Evolutionary conservation across 768 basidiomycete species (phyloP), one percentile per base, ranked within the genome.

Genomic region (Mycena epipterygia): DNA sequence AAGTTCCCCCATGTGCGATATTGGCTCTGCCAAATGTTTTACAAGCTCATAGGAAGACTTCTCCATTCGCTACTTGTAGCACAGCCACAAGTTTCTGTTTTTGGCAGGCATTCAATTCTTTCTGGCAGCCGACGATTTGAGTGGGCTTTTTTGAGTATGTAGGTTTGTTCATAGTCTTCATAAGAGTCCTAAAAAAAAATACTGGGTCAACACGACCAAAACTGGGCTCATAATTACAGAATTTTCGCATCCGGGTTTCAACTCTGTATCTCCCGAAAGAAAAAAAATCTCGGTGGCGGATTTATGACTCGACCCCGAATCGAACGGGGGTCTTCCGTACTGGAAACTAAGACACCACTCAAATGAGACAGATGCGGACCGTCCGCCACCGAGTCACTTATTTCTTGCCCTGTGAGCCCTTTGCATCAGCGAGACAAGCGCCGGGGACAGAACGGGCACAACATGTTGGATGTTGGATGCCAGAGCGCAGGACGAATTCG

Each of bases 1-100:
- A 55, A 55, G 30, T 32, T 55, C 32, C 32, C 25, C 53, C 53
- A 55, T 55, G 53, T 55, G 35, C 16, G 21, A 53, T 30, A 2
- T 16, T 16, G 29, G 52, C 17, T 55, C n/a, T 35, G 13, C 32
- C 32, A 35, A 35, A 55, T 55, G 53, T 35, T 35, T 14, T 55
- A 55, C 32, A 55, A 21, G 35, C 53, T 55, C 53, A 55, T 55
- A 55, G 35, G 32, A 55, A 55, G 32, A 17, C 21, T 55, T 55
- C n/a, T 53, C 52, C 16, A 29, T 29, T 53, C 52, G 32, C 29
- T 13, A 53, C 52, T n/a, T n/a, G n/a, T n/a, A n/a, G 32, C 53
- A 55, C 53, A 55, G 53, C 53, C 53, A 35, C 53, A 52, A 52
- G 32, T 37, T 37, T 37, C 35, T 14, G 14, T 37, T 37, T 52